A percentile compares a stretch with the other conserved stretches of the same genome.
phyloP scores from a whole-genome alignment of 768 basidiomycete genomes.

The Mycena floridula region DNA sequence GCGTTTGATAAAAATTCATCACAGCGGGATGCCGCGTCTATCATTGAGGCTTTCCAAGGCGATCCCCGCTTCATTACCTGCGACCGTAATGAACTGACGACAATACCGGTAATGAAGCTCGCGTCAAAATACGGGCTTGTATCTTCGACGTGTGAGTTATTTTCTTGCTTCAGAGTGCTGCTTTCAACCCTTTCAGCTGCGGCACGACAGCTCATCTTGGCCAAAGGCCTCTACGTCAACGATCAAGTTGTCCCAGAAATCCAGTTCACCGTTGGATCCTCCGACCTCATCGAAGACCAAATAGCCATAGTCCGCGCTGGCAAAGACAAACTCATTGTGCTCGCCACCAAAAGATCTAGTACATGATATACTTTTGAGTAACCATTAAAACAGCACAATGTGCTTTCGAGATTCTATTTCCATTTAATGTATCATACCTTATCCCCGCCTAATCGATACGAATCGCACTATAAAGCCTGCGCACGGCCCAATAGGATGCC shows the following conservation, averaged over 20 bases:
- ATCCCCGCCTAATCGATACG: conserved; percentile 64
- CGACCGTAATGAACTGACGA: conserved; percentile 43
- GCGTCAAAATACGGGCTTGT: conserved; percentile 51
- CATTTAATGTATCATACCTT: background rate
- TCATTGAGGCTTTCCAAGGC: conserved; percentile 53
- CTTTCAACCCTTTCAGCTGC: conserved; percentile 39
- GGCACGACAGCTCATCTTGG: conserved; percentile 53
- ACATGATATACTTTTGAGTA: background rate
- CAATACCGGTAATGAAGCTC: conserved; percentile 53
- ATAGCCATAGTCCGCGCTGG: conserved; percentile 69
- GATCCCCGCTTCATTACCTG: conserved; percentile 62
- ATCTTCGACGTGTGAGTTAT: conserved; percentile 55
- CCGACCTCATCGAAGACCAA: conserved; percentile 52
- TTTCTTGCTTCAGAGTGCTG: background rate
- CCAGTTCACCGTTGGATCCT: conserved; percentile 30
- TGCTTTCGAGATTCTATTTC: background rate
- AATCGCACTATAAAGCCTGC: conserved; percentile 75
- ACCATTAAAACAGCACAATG: background rate
- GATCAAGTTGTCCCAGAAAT: conserved; percentile 48
- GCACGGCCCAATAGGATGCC: conserved; percentile 87
- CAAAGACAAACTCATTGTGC: conserved; percentile 61
- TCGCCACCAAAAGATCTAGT: conserved; percentile 28
- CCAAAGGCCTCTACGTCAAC: conserved; percentile 73
- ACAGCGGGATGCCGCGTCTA: conserved; percentile 46
- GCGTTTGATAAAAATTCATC: conserved; percentile 37